phyloP scores from a whole-genome alignment of 2,329 filamentous ascomycete species.

The Botrytis fragariae region DNA sequence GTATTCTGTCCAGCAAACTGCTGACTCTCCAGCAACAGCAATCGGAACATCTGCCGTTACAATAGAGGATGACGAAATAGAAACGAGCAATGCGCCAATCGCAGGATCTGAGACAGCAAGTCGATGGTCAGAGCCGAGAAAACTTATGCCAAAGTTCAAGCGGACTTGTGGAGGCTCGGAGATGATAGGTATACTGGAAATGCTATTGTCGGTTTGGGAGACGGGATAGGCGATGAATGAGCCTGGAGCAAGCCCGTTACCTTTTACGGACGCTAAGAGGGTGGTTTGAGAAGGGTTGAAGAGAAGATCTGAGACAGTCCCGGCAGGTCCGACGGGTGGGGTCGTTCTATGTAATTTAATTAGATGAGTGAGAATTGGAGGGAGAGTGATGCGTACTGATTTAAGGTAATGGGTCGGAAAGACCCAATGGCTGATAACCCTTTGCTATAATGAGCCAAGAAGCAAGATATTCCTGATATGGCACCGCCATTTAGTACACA shows the following conservation, averaged over 20 bases:
- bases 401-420: constrained; percentile 45
- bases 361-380: constrained; percentile 2
- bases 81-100: constrained; percentile 23
- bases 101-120: constrained; percentile 24
- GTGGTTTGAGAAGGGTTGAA: constrained; percentile 53
- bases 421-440: constrained; percentile 46
- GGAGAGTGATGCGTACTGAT: neutral
- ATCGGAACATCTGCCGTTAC: constrained; percentile 13
- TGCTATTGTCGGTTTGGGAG: neutral
- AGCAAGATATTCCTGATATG: constrained; percentile 47
- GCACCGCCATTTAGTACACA: constrained; percentile 48
- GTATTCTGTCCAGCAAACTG: constrained; percentile 28
- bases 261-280: constrained; percentile 58
- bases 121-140: constrained; percentile 21
- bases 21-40: constrained; percentile 16
- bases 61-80: constrained; percentile 17
- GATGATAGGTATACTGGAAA: constrained; percentile 21
- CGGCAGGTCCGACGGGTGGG: constrained; percentile 55
- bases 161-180: constrained; percentile 20
- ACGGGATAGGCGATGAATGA: constrained; percentile 25
- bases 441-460: constrained; percentile 37
- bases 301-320: constrained; percentile 58
- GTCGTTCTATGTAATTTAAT: constrained; percentile 44
- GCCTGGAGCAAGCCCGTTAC: constrained; percentile 44
- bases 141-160: constrained; percentile 24